These are phyloP conservation scores for Paecilomyces formosus DNA, from an alignment of 2,329 filamentous ascomycete genomes.

Conservation along the genomic window DNA sequence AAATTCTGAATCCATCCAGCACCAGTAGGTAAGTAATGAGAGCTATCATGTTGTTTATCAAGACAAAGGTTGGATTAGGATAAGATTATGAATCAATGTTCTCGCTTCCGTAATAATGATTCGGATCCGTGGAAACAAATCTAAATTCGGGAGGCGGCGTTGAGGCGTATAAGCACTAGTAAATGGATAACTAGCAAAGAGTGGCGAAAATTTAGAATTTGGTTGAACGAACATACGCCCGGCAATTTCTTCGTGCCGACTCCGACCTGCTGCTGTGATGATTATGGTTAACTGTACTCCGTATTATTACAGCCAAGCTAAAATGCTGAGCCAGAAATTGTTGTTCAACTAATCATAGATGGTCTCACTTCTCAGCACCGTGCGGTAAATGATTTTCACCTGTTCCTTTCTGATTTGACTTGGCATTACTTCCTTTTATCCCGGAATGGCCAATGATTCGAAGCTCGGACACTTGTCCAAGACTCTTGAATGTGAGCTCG, in stretches of 20 bases:
- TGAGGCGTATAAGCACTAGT: not conserved
- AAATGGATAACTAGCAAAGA: not conserved
- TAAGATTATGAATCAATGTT: too few relatives aligned
- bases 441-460: not conserved
- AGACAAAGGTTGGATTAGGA: too few relatives aligned
- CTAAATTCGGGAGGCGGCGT: too few relatives aligned
- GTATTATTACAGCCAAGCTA: not conserved
- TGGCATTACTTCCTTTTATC: not conserved
- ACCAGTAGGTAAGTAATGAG: too few relatives aligned
- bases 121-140: too few relatives aligned
- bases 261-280: not conserved
- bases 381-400: not conserved
- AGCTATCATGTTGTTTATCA: too few relatives aligned
- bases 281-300: not conserved
- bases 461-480: not conserved
- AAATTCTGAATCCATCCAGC: too few relatives aligned
- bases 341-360: not conserved
- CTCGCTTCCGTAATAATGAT: too few relatives aligned
- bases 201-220: not conserved
- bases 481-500: not conserved
- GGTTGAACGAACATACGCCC: not conserved
- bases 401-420: not conserved
- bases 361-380: not conserved
- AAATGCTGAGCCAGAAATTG: not conserved
- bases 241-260: not conserved